phyloP scores from a whole-genome alignment of 805 yeast genomes.

The Kuraishia capsulata region DNA sequence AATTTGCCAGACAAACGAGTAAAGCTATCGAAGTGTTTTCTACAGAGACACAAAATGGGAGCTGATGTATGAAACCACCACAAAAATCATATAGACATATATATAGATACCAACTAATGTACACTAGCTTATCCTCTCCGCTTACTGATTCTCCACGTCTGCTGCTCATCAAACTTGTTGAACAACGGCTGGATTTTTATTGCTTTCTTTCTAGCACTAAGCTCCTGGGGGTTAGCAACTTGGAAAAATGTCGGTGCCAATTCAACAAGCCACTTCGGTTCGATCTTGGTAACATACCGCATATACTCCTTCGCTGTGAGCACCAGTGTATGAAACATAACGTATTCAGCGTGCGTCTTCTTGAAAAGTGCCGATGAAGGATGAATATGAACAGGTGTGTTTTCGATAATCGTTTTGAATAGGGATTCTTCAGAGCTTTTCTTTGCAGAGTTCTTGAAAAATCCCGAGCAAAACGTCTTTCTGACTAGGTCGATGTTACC shows the following conservation, averaged over 20 bases:
- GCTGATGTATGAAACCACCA: no score
- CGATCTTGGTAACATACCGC: conserved; percentile 80
- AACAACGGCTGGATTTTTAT: conserved; percentile 70
- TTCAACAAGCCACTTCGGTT: conserved; percentile 71
- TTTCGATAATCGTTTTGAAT: conserved; percentile 51
- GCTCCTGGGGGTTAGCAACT: conserved; percentile 39
- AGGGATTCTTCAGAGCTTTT: conserved; percentile 49
- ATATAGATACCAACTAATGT: background rate
- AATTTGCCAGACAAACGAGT: conserved; percentile 28
- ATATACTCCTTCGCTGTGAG: conserved; percentile 84
- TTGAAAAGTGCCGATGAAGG: conserved; percentile 72
- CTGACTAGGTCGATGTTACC: conserved; percentile 48
- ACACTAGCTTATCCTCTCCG: conserved; percentile 14
- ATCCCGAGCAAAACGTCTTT: conserved; percentile 58
- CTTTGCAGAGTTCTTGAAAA: conserved; percentile 58
- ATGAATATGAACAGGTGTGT: conserved; percentile 70
- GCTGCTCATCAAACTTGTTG: conserved; percentile 48
- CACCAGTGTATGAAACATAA: conserved; percentile 72
- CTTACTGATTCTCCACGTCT: conserved; percentile 69
- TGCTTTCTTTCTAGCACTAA: conserved; percentile 41
- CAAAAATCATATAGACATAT: no score
- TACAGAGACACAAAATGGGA: no score
- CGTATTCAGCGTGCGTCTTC: conserved; percentile 55
- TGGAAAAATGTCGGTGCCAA: conserved; percentile 69
- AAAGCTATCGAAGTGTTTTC: conserved; percentile 10